Conservation (phyloP, 176 grass and related monocot species). For the Triticum urartu region DNA sequence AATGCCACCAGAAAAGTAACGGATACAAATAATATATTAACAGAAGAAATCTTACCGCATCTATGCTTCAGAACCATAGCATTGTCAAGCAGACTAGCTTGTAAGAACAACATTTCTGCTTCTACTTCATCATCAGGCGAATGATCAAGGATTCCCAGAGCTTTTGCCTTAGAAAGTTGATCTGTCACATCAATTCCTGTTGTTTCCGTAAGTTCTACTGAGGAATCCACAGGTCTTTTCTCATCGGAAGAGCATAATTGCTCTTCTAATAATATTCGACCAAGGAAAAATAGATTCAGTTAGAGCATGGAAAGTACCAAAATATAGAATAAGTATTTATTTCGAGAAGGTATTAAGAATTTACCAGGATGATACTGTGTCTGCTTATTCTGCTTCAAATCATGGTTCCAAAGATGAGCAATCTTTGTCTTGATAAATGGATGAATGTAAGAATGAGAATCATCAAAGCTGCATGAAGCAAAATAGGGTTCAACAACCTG, state of each 20-base stretch:
- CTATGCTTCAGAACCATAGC: constrained; percentile 60
- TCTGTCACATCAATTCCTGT: constrained; percentile 39
- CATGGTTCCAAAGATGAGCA: constrained; percentile 38
- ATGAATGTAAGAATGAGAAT: constrained; percentile 69
- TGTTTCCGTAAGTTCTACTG: constrained; percentile 9
- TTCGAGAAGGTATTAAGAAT: constrained; percentile 22
- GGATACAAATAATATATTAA: constrained; percentile 14
- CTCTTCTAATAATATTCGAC: constrained; percentile 30
- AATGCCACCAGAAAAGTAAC: neutral
- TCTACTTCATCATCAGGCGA: constrained; percentile 96
- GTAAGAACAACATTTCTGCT: constrained; percentile 85
- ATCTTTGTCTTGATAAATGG: constrained; percentile 83
- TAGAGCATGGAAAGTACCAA: neutral
- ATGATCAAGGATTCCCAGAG: constrained; percentile 60
- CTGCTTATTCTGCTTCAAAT: constrained; percentile 44
- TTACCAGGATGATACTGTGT: constrained; percentile 53
- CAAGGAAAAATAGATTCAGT: constrained; percentile 14
- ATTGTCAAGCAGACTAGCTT: constrained; percentile 87
- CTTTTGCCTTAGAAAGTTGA: constrained; percentile 56
- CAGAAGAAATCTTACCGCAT: constrained; percentile 53
- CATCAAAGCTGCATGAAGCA: constrained; percentile 54
- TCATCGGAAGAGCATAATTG: constrained; percentile 20
- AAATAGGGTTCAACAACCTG: constrained; percentile 11
- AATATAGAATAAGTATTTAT: neutral
- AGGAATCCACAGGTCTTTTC: constrained; percentile 20